Percentiles rank a stretch among this genome's conserved stretches.
These are phyloP conservation scores for Ophiocordyceps australis DNA, from an alignment of 2,329 filamentous ascomycete species.

Conservation along the genomic window DNA sequence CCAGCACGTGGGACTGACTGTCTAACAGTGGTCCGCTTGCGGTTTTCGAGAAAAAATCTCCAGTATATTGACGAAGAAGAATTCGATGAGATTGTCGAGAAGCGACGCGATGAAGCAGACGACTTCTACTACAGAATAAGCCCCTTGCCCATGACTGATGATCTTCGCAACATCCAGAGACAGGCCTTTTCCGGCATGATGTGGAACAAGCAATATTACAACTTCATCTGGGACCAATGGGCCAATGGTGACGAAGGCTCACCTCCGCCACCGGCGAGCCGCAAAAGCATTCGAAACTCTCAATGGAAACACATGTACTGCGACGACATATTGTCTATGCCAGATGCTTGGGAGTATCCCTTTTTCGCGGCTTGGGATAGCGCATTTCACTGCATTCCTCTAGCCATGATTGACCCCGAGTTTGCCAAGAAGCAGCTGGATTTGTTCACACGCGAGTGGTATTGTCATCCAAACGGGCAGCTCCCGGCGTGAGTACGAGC, in stretches of 20 bases:
- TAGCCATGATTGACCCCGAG: constrained; percentile 94
- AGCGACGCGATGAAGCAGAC: constrained; percentile 74
- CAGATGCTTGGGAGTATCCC: constrained; percentile 95
- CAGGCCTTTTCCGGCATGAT: constrained; percentile 94
- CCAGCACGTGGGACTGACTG: background rate
- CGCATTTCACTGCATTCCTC: constrained; percentile 87
- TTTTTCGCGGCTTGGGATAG: constrained; percentile 98
- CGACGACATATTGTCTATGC: constrained; percentile 93
- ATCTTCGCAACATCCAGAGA: constrained; percentile 84
- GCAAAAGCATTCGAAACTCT: constrained; percentile 68
- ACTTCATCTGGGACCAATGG: constrained; percentile 97
- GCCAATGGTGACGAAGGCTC: constrained; percentile 81
- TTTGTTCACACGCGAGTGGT: constrained; percentile 92
- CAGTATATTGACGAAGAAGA: constrained; percentile 79
- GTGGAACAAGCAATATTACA: constrained; percentile 95
- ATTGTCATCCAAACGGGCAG: constrained; percentile 95
- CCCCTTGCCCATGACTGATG: constrained; percentile 82
- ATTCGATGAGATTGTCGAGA: constrained; percentile 81
- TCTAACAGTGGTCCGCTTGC: constrained; percentile 63
- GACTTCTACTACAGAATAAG: constrained; percentile 92
- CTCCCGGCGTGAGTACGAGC: constrained; percentile 51
- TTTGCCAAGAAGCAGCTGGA: constrained; percentile 98
- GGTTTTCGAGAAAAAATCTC: constrained; percentile 58
- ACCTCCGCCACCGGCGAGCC: constrained; percentile 64
- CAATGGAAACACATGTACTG: constrained; percentile 93